A percentile compares a stretch with the other conserved stretches of the same genome.
phyloP scores from a whole-genome alignment of 192 early-diverging fungal species.

The Rhizophagus sp. region DNA sequence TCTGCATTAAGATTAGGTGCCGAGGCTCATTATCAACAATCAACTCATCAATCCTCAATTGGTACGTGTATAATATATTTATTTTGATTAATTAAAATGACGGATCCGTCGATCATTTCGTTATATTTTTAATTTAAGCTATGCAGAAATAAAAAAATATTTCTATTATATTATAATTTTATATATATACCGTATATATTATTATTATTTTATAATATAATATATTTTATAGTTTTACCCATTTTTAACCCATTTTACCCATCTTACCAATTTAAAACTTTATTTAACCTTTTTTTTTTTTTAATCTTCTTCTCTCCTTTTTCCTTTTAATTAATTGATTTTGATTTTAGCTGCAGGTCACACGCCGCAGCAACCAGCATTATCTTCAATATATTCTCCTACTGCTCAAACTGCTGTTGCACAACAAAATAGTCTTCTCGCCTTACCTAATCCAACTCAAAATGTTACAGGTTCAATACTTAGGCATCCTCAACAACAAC shows the following conservation, averaged over 20 bases:
- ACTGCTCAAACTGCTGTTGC: not conserved
- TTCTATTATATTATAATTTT: too few relatives aligned
- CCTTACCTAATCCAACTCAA: conserved; percentile 13
- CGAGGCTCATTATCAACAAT: not conserved
- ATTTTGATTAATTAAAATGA: too few relatives aligned
- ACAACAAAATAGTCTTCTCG: conserved; percentile 4
- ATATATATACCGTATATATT: too few relatives aligned
- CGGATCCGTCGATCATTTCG: too few relatives aligned
- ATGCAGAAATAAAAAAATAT: too few relatives aligned
- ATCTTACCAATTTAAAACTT: too few relatives aligned
- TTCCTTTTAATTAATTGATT: too few relatives aligned
- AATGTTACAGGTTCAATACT: not conserved
- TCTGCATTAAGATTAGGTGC: not conserved
- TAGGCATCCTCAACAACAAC: not conserved
- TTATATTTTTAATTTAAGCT: too few relatives aligned
- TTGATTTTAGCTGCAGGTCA: not conserved
- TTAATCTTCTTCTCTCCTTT: too few relatives aligned
- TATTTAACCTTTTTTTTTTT: not conserved
- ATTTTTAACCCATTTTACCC: too few relatives aligned
- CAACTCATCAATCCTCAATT: conserved; percentile 9
- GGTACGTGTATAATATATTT: not conserved
- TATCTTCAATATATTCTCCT: not conserved
- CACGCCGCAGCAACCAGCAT: not conserved
- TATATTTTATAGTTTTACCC: too few relatives aligned
- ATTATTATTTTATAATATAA: too few relatives aligned